Conservation (phyloP, 2,329 filamentous ascomycete species). For the Talaromyces sp. region DNA sequence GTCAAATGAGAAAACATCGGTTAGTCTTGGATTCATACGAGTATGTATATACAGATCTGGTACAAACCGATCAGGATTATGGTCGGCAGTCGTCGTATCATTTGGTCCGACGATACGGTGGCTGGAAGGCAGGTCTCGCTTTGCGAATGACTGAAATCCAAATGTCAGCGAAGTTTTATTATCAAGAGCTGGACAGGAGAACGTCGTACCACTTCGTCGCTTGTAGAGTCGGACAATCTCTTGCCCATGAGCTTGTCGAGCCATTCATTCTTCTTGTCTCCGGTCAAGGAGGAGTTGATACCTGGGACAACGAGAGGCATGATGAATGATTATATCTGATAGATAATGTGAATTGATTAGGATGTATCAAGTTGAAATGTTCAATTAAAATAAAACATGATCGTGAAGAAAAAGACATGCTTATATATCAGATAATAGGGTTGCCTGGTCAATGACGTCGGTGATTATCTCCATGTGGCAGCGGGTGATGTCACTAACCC, state of each 20-base stretch:
- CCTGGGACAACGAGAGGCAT: conserved; percentile 52
- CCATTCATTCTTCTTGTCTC: conserved; percentile 41
- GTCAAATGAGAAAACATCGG: not conserved
- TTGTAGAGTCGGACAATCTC: conserved; percentile 40
- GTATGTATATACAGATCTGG: not conserved
- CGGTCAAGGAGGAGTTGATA: conserved; percentile 36
- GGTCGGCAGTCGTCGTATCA: conserved; percentile 42
- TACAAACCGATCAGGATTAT: conserved; percentile 42
- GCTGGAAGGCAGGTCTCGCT: conserved; percentile 45
- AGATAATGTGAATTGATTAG: not conserved
- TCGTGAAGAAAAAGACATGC: not conserved
- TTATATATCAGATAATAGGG: not conserved
- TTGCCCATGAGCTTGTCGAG: conserved; percentile 48
- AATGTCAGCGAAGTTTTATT: not conserved
- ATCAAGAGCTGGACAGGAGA: not conserved
- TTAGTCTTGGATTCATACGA: not conserved
- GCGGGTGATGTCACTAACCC: conserved; percentile 13
- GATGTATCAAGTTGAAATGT: not conserved
- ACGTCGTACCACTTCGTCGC: conserved; percentile 35
- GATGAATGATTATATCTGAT: not conserved
- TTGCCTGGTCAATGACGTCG: conserved; percentile 13
- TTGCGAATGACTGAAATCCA: conserved; percentile 42
- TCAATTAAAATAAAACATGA: not conserved
- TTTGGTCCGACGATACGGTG: conserved; percentile 46
- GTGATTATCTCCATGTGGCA: not conserved